Conservation (phyloP, 257 asterid genomes). For the Nicotiana tomentosiformis region DNA sequence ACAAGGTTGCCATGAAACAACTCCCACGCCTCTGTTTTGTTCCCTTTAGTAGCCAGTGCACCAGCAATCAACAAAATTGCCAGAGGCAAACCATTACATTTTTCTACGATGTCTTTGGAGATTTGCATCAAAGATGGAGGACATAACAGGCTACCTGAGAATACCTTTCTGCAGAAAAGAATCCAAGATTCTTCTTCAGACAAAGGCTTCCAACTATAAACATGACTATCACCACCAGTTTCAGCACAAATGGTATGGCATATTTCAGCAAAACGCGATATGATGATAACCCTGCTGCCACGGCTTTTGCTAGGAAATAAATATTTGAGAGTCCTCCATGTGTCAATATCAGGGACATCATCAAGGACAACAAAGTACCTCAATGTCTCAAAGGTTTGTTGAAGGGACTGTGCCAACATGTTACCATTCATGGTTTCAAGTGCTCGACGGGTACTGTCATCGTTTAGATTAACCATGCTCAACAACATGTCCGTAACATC, state of each 20-base stretch:
- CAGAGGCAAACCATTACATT: conserved; percentile 25
- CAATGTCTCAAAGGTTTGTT: background rate
- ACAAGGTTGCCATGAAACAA: conserved; percentile 10
- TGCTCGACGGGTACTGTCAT: background rate
- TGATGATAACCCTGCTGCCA: conserved; percentile 20
- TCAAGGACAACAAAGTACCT: conserved; percentile 20
- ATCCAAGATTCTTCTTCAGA: conserved; percentile 20
- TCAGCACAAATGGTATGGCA: background rate
- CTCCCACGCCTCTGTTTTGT: conserved; percentile 15
- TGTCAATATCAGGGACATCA: conserved; percentile 12
- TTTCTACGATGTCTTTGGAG: background rate
- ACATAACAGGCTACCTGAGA: background rate
- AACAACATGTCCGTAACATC: background rate
- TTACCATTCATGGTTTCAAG: background rate
- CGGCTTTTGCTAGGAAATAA: conserved; percentile 11
- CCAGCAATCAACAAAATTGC: conserved; percentile 24
- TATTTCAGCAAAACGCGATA: conserved; percentile 11
- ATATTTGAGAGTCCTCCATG: conserved; percentile 15
- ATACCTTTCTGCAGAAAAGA: conserved; percentile 15
- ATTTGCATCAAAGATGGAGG: conserved; percentile 11
- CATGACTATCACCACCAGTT: background rate
- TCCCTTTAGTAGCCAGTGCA: conserved; percentile 13
- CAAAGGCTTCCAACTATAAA: conserved; percentile 15
- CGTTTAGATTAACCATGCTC: background rate
- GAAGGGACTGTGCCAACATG: background rate